Conservation (phyloP, 129 eudicot genomes). For the Silybum marianum region DNA sequence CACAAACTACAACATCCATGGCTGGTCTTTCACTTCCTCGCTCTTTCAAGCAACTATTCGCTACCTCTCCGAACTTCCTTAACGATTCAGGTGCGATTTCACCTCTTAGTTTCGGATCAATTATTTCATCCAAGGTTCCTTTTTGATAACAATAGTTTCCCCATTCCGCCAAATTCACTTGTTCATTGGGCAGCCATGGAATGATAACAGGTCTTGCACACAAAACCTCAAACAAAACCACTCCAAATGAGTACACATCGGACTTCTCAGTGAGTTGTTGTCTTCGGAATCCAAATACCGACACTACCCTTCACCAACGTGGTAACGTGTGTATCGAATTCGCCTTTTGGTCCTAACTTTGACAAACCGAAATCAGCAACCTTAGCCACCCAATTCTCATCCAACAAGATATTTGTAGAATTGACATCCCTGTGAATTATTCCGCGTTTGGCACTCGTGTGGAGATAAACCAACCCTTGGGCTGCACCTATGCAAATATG, state of each 20-base stretch:
- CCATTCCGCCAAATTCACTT: conserved; percentile 68
- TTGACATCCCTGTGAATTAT: not conserved
- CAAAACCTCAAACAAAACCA: conserved; percentile 55
- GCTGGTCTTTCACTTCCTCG: conserved; percentile 57
- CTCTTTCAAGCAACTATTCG: conserved; percentile 56
- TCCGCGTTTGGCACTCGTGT: conserved; percentile 35
- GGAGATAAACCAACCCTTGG: conserved; percentile 46
- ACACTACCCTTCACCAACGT: conserved; percentile 44
- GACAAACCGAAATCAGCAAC: conserved; percentile 56
- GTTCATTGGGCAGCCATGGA: conserved; percentile 51
- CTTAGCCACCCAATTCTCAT: not conserved
- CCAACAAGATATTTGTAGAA: not conserved
- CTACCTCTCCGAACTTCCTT: conserved; percentile 47
- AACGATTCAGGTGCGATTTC: conserved; percentile 39
- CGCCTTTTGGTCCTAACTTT: conserved; percentile 52
- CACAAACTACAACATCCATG: conserved; percentile 62
- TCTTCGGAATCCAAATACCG: not conserved
- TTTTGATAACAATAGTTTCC: conserved; percentile 49
- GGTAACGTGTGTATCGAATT: conserved; percentile 57
- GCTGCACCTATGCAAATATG: conserved; percentile 56
- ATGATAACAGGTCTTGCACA: conserved; percentile 58
- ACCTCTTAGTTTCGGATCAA: conserved; percentile 42
- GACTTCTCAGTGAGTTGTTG: not conserved
- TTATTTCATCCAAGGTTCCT: conserved; percentile 40
- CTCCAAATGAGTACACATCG: conserved; percentile 40